phyloP scores from a whole-genome alignment of 371 early-diverging fungal genomes.

The Synchytrium microbalum region DNA sequence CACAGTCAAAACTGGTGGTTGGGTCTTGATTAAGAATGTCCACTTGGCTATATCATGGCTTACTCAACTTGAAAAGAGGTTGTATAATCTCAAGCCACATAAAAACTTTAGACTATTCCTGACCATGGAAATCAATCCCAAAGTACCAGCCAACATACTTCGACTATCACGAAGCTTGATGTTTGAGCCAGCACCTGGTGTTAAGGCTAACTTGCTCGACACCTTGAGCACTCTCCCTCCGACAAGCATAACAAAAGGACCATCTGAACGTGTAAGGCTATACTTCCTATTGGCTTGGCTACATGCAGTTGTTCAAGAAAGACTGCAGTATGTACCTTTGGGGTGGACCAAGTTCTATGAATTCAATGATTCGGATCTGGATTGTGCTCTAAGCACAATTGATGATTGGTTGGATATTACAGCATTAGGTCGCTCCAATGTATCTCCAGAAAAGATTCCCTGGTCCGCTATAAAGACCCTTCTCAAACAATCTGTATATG shows the following conservation, averaged over 20 bases:
- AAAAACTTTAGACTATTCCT: slow-evolving; percentile 85
- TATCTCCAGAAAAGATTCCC: slow-evolving; percentile 91
- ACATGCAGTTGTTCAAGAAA: slow-evolving; percentile 90
- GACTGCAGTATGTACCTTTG: slow-evolving; percentile 90
- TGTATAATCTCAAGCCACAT: slow-evolving; percentile 79
- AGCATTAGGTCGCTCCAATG: slow-evolving; percentile 75
- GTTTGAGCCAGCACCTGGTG: slow-evolving; percentile 94
- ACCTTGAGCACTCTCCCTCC: slow-evolving; percentile 61
- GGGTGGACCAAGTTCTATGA: slow-evolving; percentile 97
- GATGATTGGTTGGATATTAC: slow-evolving; percentile 84
- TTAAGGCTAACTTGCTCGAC: slow-evolving; percentile 87
- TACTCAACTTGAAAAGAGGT: slow-evolving; percentile 86
- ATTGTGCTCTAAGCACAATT: slow-evolving; percentile 79
- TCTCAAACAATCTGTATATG: slow-evolving; percentile 85
- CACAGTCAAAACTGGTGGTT: slow-evolving; percentile 77
- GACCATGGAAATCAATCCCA: slow-evolving; percentile 95
- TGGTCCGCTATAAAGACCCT: slow-evolving; percentile 88
- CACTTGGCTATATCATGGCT: slow-evolving; percentile 93
- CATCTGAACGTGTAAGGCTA: slow-evolving; percentile 76
- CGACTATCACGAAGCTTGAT: slow-evolving; percentile 85
- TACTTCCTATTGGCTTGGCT: slow-evolving; percentile 96
- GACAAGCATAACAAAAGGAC: slow-evolving; percentile 54
- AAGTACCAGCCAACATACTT: slow-evolving; percentile 87
- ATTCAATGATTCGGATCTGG: slow-evolving; percentile 95
- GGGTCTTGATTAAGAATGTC: slow-evolving; percentile 97